Evolutionary conservation across 2,329 filamentous ascomycete species (phyloP), one percentile per base, ranked within the genome.

Genomic region (Neofusicoccum ribis): DNA sequence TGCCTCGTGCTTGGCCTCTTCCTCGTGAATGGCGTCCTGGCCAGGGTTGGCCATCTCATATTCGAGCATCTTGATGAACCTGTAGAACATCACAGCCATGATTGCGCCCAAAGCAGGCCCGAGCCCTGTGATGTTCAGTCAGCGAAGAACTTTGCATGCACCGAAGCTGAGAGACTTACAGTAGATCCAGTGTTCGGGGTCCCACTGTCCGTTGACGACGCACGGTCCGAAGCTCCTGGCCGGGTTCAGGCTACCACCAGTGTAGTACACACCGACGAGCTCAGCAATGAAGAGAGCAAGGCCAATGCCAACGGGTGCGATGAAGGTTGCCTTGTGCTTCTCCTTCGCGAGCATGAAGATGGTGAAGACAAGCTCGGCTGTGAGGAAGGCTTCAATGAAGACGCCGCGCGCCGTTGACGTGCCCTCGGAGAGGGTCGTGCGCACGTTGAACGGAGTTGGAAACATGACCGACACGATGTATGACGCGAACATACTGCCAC

Each of bases 291-390:
- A 92, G 62, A 92, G 82, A 0, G 89, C 82, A 2, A 91, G 76
- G 1, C 91, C 91, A 69, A 93, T 91, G 12, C 88, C 89, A 3
- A 92, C 78, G 0, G 90, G 90, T 0, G 90, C 90, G 1, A 92
- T 78, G 72, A 84, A 91, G 0, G 90, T 92, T 2, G 86, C 86
- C 50, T 88, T 87, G 74, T 92, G 89, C 78, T 92, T 92, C 73
- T 91, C 89, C 3, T 87, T 86, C 0, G 89, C 89, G 50, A 91
- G 81, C 85, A 91, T 89, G 70, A 79, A 77, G 56, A 79, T 78
- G 2, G 76, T 78, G 61, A 79, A 78, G 64, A 79, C 73, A 49
- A 79, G 75, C 20, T 77, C 69, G 0, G 76, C 72, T 2, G 77
- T 78, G 7, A 79, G 68, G 63, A 79, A 77, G 72, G 77, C 77